A percentile compares a stretch with the other conserved stretches of the same genome.
phyloP scores from a whole-genome alignment of 2,329 filamentous ascomycete species.

The Parasarocladium wereldwijsianum region DNA sequence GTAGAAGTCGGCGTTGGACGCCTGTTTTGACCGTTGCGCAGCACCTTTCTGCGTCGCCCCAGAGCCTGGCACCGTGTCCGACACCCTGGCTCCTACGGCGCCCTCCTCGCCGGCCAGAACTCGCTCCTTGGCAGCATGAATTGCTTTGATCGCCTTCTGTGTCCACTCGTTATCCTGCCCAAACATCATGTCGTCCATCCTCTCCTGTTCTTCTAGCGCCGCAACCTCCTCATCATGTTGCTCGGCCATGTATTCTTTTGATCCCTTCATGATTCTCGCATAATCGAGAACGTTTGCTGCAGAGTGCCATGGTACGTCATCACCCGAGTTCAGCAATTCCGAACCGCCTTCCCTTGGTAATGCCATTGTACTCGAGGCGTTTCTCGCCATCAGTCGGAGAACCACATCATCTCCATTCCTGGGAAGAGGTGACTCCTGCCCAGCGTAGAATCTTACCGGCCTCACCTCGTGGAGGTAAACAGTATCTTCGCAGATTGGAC shows the following conservation, averaged over 20 bases:
- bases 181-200: slow-evolving; percentile 83
- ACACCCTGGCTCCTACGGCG: neutral
- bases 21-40: slow-evolving; percentile 3
- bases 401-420: slow-evolving; percentile 81
- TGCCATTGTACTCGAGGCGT: slow-evolving; percentile 69
- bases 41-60: slow-evolving; percentile 9
- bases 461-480: slow-evolving; percentile 85
- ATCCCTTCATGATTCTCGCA: slow-evolving; percentile 88
- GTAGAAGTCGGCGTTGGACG: slow-evolving; percentile 45
- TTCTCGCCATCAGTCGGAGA: slow-evolving; percentile 69
- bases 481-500: slow-evolving; percentile 86
- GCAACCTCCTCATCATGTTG: slow-evolving; percentile 71
- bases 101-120: no score
- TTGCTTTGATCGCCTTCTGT: slow-evolving; percentile 61
- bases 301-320: slow-evolving; percentile 89
- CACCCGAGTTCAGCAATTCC: slow-evolving; percentile 50
- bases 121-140: slow-evolving; percentile 65
- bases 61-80: slow-evolving; percentile 3
- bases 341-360: slow-evolving; percentile 67
- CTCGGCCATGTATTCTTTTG: slow-evolving; percentile 68
- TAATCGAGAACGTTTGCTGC: slow-evolving; percentile 91
- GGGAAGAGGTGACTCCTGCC: slow-evolving; percentile 70
- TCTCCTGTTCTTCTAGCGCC: slow-evolving; percentile 60
- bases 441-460: slow-evolving; percentile 80
- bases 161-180: slow-evolving; percentile 90